A percentile compares a stretch with the other conserved stretches of the same genome.
Conservation (phyloP, 768 basidiomycete species). For the Auriscalpium orientale region DNA sequence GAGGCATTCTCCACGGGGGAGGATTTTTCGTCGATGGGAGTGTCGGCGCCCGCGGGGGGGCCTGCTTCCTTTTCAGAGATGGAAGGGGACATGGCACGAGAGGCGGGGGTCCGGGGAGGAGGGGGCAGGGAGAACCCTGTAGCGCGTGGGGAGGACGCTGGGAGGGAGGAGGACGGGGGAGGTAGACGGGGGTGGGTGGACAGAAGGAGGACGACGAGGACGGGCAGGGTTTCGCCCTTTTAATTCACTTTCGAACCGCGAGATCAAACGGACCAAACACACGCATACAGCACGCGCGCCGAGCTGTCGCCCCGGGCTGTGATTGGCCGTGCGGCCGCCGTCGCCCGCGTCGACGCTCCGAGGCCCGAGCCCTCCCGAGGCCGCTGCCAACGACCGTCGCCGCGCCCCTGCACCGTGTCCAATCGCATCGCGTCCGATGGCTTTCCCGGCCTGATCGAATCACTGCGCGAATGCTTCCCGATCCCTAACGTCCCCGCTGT, state of each 20-base stretch:
- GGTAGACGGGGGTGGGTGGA: conserved; percentile 16
- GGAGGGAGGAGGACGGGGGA: not conserved
- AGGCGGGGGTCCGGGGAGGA: not conserved
- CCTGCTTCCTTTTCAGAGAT: conserved; percentile 63
- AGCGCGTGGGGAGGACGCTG: not conserved
- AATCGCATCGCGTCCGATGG: too few relatives aligned
- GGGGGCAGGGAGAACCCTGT: conserved; percentile 10
- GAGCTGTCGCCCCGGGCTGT: not conserved
- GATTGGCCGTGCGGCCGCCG: not conserved
- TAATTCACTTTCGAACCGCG: not conserved
- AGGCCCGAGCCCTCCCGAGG: not conserved
- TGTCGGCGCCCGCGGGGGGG: conserved; percentile 38
- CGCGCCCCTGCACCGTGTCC: too few relatives aligned
- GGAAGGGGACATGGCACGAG: conserved; percentile 27
- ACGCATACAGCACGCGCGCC: not conserved
- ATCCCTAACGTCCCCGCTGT: too few relatives aligned
- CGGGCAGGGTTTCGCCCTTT: conserved; percentile 2
- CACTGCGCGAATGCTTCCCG: too few relatives aligned
- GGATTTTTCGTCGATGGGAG: conserved; percentile 21
- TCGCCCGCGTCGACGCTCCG: not conserved
- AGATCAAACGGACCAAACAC: not conserved
- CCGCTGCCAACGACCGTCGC: not conserved
- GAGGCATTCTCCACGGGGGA: not conserved
- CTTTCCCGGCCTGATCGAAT: too few relatives aligned
- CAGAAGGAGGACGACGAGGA: conserved; percentile 16